phyloP scores from a whole-genome alignment of 129 eudicot genomes.

The Artemisia annua region DNA sequence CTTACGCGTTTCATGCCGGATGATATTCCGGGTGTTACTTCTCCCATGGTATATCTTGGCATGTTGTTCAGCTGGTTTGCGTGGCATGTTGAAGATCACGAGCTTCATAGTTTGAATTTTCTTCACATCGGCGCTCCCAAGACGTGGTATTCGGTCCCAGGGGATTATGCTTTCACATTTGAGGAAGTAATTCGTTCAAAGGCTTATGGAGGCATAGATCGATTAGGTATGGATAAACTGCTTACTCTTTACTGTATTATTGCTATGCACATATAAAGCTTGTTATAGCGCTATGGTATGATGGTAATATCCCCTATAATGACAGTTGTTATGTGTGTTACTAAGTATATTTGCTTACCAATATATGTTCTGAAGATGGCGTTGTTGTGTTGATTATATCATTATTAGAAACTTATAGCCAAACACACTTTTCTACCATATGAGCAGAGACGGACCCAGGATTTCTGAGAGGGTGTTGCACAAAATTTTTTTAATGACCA shows the following conservation, averaged over 20 bases:
- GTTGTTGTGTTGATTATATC: no score
- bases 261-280: slow-evolving; percentile 1
- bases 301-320: neutral
- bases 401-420: no score
- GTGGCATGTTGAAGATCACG: slow-evolving; percentile 99
- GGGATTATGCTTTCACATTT: slow-evolving; percentile 72
- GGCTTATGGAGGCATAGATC: slow-evolving; percentile 70
- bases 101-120: slow-evolving; percentile 94
- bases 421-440: no score
- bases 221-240: slow-evolving; percentile 60
- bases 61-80: slow-evolving; percentile 99
- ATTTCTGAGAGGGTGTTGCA: no score
- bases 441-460: no score
- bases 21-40: slow-evolving; percentile 98
- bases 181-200: slow-evolving; percentile 80
- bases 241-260: slow-evolving; percentile 16
- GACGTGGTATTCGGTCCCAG: slow-evolving; percentile 98
- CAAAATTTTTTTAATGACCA: no score
- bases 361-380: neutral
- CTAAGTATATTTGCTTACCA: slow-evolving; percentile 1
- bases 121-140: slow-evolving; percentile 90
- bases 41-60: slow-evolving; percentile 97
- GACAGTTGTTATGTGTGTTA: neutral
- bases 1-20: slow-evolving; percentile 95
- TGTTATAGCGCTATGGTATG: neutral